Base-by-base conservation (phyloP, 768 basidiomycete species). In the Suillus clintonianus region DNA sequence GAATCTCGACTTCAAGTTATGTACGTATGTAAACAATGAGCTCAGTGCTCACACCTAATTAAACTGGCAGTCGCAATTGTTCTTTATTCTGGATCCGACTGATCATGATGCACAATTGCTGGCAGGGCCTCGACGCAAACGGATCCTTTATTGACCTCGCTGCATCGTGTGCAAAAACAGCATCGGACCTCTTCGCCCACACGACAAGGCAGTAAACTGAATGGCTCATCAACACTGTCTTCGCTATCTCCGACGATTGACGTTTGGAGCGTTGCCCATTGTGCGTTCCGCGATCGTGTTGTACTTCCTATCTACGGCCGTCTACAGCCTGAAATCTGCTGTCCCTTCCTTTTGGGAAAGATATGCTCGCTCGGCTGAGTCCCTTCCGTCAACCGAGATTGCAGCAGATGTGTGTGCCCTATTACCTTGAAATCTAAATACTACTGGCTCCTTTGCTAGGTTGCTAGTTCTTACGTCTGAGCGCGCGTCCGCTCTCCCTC, bases 241-340 rank as follows among this genome's bases (percentile, higher is more conserved):
- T 63, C 74, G 41, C 77, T 85, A 24, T 71, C 81, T 0, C 79
- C 83, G 17, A 85, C 84, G 41, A 91, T 95, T 59, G 93, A 95
- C 66, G 91, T 94, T 30, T 88, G 93, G 36, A 86, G 86, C 7
- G 83, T 94, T n/a, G 90, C 91, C 7, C 80, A 94, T 27, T 84
- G 86, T 47, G 86, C 89, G 9, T 95, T 95, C 73, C 86, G 93
- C 34, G 92, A 95, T 77, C 85, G 84, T 62, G 86, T 94, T 62
- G 86, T 94, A 41, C 79, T 91, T 22, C 90, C 92, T 0, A 78
- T 90, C 19, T 85, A 80, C 57, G 70, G 83, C 59, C 79, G 85
- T 10, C 76, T 94, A 14, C 81, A 87, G 50, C n/a, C n/a, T n/a
- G n/a, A n/a, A 74, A 80, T 3, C 82, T 88, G 14, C 80, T 93